These are phyloP conservation scores for Kwoniella mangroviensis DNA, from an alignment of 768 basidiomycete species.

Conservation along the genomic window DNA sequence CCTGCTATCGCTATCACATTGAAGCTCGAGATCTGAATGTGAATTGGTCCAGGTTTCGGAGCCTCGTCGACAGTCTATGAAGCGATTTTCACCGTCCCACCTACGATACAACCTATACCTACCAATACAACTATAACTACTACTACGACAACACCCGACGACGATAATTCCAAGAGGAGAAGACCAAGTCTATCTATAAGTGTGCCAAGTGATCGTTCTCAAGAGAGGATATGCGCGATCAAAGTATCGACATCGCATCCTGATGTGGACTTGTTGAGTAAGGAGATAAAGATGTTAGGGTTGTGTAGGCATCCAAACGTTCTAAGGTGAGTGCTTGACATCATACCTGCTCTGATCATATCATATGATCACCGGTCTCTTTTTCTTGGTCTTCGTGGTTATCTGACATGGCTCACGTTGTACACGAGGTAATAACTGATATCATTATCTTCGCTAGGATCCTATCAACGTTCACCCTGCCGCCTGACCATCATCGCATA, in stretches of 20 bases:
- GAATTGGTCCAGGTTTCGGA: slow-evolving; percentile 69
- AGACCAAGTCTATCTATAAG: slow-evolving; percentile 3
- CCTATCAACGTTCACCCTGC: slow-evolving; percentile 45
- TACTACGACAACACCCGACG: not conserved
- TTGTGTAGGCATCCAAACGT: slow-evolving; percentile 68
- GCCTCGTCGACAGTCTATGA: slow-evolving; percentile 89
- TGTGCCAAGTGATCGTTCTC: not conserved
- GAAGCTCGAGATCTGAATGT: not conserved
- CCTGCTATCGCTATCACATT: not conserved
- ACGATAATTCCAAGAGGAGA: not conserved
- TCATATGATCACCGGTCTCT: too few relatives aligned
- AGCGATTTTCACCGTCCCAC: slow-evolving; percentile 67
- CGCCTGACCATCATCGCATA: slow-evolving; percentile 44
- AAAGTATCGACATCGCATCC: slow-evolving; percentile 58
- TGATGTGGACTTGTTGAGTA: slow-evolving; percentile 65
- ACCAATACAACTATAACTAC: slow-evolving; percentile 11
- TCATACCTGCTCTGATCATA: not conserved
- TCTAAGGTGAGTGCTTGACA: slow-evolving; percentile 56
- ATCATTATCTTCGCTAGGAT: slow-evolving; percentile 25
- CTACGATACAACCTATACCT: slow-evolving; percentile 11
- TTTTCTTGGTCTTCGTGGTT: too few relatives aligned
- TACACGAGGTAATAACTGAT: not conserved
- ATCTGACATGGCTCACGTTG: too few relatives aligned
- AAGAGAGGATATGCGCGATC: slow-evolving; percentile 44
- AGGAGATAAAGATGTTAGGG: slow-evolving; percentile 40